These are phyloP conservation scores for Penicillium fuscoglaucum DNA, from an alignment of 2,329 filamentous ascomycete species.

Conservation along the genomic window DNA sequence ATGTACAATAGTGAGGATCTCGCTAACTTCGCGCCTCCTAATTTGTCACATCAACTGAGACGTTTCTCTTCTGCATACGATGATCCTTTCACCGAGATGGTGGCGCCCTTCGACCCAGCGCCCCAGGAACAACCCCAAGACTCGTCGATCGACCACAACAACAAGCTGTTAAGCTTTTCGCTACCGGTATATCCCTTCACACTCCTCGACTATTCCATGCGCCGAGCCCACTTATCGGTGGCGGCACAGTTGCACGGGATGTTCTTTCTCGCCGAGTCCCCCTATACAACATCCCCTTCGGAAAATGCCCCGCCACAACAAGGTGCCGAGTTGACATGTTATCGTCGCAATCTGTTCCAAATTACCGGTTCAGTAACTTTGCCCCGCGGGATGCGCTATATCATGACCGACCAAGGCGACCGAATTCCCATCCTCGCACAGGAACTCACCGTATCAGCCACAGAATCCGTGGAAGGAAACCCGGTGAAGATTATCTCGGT, in stretches of 20 bases:
- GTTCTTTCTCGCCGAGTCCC: conserved; percentile 68
- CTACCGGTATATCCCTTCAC: conserved; percentile 61
- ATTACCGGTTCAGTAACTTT: conserved; percentile 87
- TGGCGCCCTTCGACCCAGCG: conserved; percentile 44
- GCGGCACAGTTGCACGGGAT: conserved; percentile 66
- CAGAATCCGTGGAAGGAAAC: conserved; percentile 91
- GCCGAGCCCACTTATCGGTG: conserved; percentile 57
- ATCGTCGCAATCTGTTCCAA: conserved; percentile 92
- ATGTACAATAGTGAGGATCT: conserved; percentile 54
- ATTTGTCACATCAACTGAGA: conserved; percentile 45
- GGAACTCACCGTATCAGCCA: conserved; percentile 86
- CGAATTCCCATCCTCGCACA: conserved; percentile 77
- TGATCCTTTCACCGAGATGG: conserved; percentile 55
- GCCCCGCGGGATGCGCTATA: conserved; percentile 73
- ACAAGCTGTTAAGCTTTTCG: conserved; percentile 74
- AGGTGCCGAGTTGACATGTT: conserved; percentile 79
- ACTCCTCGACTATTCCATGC: conserved; percentile 60
- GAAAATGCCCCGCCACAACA: conserved; percentile 57
- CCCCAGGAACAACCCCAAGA: conserved; percentile 53
- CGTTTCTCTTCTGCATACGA: conserved; percentile 52
- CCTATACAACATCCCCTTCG: conserved; percentile 58
- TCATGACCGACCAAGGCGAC: conserved; percentile 81
- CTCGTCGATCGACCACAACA: conserved; percentile 63
- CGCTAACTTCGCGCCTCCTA: conserved; percentile 46
- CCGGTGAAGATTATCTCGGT: conserved; percentile 92